Evolutionary conservation across 768 basidiomycete species (phyloP), one percentile per base, ranked within the genome.

Genomic region (Trametes cingulata): DNA sequence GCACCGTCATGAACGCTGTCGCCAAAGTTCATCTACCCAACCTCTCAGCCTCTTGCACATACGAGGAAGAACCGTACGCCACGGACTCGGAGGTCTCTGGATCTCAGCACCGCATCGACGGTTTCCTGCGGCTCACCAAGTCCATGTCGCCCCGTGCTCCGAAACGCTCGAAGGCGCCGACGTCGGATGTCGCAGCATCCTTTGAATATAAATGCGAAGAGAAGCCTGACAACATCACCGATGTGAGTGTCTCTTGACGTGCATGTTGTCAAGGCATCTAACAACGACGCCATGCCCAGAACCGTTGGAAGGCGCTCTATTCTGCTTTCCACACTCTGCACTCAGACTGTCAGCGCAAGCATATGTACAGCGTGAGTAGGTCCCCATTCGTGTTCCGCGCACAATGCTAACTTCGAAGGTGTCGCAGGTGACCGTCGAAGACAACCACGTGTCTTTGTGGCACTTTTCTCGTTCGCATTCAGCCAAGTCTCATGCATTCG

Each of bases 381-480:
- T 49, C 29, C 2, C 13, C 19, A 6, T 6, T 33, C 6, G 17
- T 33, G 27, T 35, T 2, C 14, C 27, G 29, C 29, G 27, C 27
- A n/a, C 29, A 17, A 49, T n/a, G 15, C 27, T 33, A n/a, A 49
- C 47, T n/a, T n/a, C n/a, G n/a, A n/a, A n/a, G n/a, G n/a, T n/a
- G n/a, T n/a, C n/a, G n/a, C n/a, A 53, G 52, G 19, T 53, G 2
- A 53, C 52, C 52, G 42, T 53, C 3, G 52, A 42, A 42, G 52
- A 53, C 52, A 42, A 42, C 27, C 39, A 29, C n/a, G 40, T 33
- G 14, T n/a, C 14, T 29, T 42, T 53, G 40, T 53, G 52, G 52
- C 33, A 53, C 19, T 53, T 27, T 8, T 53, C 52, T 29, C 41
- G 39, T 42, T 53, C 52, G 17, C 52, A 53, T 41, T 53, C 52